Evolutionary conservation across 164 flowering plant genomes (phyloP).

Genomic region (Annona cherimola): DNA sequence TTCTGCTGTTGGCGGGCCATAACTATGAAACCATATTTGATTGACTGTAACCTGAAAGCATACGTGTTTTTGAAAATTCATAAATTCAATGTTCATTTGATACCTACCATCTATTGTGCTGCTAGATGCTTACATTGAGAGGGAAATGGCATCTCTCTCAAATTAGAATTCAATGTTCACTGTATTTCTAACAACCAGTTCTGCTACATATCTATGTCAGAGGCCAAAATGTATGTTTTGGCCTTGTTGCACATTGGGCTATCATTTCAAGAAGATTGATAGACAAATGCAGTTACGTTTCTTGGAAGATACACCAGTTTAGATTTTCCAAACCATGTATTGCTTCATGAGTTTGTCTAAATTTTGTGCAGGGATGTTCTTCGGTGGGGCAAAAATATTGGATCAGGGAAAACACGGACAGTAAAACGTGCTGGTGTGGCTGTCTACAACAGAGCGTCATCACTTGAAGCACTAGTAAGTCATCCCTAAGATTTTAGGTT

Average conservation of each 20-base stretch:
- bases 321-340: background rate
- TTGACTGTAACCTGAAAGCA: too few relatives aligned
- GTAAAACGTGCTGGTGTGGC: slow-evolving; percentile 83
- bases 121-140: too few relatives aligned
- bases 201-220: background rate
- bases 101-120: too few relatives aligned
- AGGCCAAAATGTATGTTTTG: background rate
- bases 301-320: background rate
- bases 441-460: slow-evolving; percentile 83
- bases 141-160: too few relatives aligned
- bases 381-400: slow-evolving; percentile 84
- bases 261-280: background rate
- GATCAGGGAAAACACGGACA: slow-evolving; percentile 64
- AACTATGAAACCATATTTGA: too few relatives aligned
- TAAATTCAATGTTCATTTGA: too few relatives aligned
- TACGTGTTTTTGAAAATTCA: too few relatives aligned
- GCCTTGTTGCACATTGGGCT: background rate
- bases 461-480: slow-evolving; percentile 85
- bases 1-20: too few relatives aligned
- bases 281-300: background rate
- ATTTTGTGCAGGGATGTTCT: slow-evolving; percentile 52
- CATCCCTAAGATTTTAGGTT: slow-evolving; percentile 4
- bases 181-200: too few relatives aligned
- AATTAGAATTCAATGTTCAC: too few relatives aligned
- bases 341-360: slow-evolving; percentile 1